Evolutionary conservation across 352 stramenopile genomes (phyloP), one percentile per base, ranked within the genome.

Genomic region (Phytophthora pseudosyringae): DNA sequence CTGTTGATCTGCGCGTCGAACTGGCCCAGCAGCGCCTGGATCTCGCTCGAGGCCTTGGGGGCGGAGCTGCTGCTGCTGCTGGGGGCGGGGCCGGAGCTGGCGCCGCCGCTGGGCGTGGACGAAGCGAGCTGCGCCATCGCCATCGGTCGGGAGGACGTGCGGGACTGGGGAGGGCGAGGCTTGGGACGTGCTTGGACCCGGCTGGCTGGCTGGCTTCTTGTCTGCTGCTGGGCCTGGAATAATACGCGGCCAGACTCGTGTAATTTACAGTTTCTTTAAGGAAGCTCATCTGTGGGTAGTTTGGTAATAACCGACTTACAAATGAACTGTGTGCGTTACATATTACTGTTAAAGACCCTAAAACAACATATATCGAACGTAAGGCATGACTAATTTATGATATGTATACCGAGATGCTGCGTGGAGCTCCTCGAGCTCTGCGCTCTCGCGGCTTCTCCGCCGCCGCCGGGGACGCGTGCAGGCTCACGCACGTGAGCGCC

Each of bases 1-100:
- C 83, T 68, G 70, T 94, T 94, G 69, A 96, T 93, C 75, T 87
- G 85, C 45, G 75, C 73, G 69, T 95, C 85, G 52, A 95, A 96
- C 67, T 94, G 81, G 43, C 62, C 69, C 52, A 95, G 65, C 12
- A 92, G 72, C 47, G 64, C 21, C 64, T 93, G 73, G 48, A 90
- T 79, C 55, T 89, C 76, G 9, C 49, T 54, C 32, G 51, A 52
- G 18, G 39, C 10, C 43, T 11, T 38, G 28, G 21, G 21, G 51
- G 9, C 41, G 29, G 39, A 16, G 31, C 31, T 35, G 10, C 31
- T 35, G 31, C 10, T 35, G 10, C n/a, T 36, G 28, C 38, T 45
- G 40, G 36, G 18, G 13, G 29, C 3, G 13, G 16, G 16, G n/a
- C 40, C 43, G 31, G 49, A 49, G 47, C 26, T 38, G 10, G 46